Evolutionary conservation across 129 eudicot genomes (phyloP).

Genomic region (Centaurea solstitialis): DNA sequence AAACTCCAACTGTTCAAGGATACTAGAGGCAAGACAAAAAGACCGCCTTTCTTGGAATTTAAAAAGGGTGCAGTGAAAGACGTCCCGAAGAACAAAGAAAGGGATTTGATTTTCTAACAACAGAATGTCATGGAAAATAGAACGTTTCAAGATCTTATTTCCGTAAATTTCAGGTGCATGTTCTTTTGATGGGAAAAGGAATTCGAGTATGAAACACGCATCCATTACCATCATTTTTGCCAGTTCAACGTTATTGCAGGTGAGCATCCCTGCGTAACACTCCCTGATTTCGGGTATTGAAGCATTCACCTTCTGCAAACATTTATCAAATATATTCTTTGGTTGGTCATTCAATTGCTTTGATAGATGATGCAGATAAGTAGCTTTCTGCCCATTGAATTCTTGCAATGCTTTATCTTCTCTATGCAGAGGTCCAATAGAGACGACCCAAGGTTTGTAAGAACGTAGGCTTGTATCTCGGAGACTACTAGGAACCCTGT

Average conservation of each 20-base stretch:
- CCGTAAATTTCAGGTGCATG: neutral
- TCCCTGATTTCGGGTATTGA: neutral
- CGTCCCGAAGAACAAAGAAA: neutral
- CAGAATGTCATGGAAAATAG: neutral
- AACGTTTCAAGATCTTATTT: neutral
- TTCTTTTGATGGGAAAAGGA: neutral
- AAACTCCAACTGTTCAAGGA: too few relatives aligned
- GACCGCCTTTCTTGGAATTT: too few relatives aligned
- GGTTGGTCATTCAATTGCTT: neutral
- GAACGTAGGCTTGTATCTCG: slow-evolving; percentile 10
- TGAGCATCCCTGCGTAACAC: neutral
- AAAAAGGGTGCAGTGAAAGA: neutral
- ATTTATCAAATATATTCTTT: neutral
- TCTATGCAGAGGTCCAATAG: slow-evolving; percentile 27
- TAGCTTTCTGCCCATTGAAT: neutral
- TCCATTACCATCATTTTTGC: slow-evolving; percentile 30
- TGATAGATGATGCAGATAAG: neutral
- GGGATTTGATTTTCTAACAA: neutral
- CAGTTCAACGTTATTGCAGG: neutral
- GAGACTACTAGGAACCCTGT: slow-evolving; percentile 6
- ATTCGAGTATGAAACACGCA: slow-evolving; percentile 25
- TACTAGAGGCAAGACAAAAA: too few relatives aligned
- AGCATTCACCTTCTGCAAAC: slow-evolving; percentile 1
- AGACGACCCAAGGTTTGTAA: slow-evolving; percentile 11
- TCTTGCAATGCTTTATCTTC: neutral